phyloP scores from a whole-genome alignment of 176 grass and related monocot species.

The Oryza glumipatula region DNA sequence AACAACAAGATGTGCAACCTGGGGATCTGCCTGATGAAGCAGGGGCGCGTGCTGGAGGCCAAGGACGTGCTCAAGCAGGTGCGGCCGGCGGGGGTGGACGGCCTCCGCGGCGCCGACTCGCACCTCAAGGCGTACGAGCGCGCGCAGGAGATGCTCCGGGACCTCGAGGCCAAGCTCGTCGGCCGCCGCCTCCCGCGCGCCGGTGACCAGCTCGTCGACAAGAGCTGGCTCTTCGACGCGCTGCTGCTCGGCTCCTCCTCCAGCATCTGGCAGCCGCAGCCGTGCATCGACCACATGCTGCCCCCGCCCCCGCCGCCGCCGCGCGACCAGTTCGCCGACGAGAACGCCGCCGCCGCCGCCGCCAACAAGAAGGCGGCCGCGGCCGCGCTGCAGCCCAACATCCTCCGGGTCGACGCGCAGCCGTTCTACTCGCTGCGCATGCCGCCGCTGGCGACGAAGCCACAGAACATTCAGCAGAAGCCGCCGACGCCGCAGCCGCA shows the following conservation, averaged over 20 bases:
- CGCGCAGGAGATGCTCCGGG: constrained; percentile 90
- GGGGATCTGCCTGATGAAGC: constrained; percentile 95
- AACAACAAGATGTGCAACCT: constrained; percentile 99
- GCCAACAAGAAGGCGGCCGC: constrained; percentile 25
- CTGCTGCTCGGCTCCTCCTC: constrained; percentile 66
- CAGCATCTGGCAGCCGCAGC: constrained; percentile 93
- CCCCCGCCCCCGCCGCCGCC: constrained; percentile 7
- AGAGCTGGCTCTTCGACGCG: constrained; percentile 85
- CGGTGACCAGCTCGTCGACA: constrained; percentile 37
- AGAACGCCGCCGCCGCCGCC: constrained; percentile 41
- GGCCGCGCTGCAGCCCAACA: constrained; percentile 37
- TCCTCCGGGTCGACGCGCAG: constrained; percentile 74
- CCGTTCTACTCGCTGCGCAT: constrained; percentile 77
- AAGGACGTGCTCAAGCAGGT: constrained; percentile 97
- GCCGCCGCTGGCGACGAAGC: constrained; percentile 44
- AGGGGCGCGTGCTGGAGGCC: constrained; percentile 78
- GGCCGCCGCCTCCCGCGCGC: constrained; percentile 33
- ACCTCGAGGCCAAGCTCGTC: constrained; percentile 80
- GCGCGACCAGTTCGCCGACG: constrained; percentile 59
- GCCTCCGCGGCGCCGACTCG: constrained; percentile 83
- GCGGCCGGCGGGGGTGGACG: constrained; percentile 59
- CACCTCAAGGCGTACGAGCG: constrained; percentile 95
- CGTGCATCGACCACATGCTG: constrained; percentile 67
- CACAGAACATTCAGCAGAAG: constrained; percentile 15
- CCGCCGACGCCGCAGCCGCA: constrained; percentile 18